Conservation (phyloP, 2,329 filamentous ascomycete genomes). For the Diplodia intermedia region DNA sequence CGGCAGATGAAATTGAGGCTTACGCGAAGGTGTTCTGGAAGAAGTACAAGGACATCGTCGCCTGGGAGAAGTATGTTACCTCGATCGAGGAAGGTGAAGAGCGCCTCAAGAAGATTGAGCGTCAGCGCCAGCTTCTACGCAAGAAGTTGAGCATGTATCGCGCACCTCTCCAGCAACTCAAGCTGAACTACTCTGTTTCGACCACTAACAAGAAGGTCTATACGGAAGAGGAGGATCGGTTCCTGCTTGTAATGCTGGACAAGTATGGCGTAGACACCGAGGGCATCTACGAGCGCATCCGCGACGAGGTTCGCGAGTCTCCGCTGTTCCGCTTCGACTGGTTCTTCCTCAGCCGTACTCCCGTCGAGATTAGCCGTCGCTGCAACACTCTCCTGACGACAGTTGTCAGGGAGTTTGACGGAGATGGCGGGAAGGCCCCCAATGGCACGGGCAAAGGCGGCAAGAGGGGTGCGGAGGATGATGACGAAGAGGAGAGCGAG, state of each 20-base stretch:
- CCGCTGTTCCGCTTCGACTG: slow-evolving; percentile 98
- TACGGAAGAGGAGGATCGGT: slow-evolving; percentile 96
- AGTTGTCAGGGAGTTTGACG: slow-evolving; percentile 91
- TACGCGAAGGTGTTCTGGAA: slow-evolving; percentile 98
- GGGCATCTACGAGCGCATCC: slow-evolving; percentile 87
- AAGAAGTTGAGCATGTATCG: slow-evolving; percentile 97
- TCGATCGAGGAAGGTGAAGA: slow-evolving; percentile 94
- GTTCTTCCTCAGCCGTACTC: slow-evolving; percentile 97
- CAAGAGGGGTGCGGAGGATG: slow-evolving; percentile 79
- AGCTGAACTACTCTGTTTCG: slow-evolving; percentile 98
- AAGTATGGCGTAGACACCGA: slow-evolving; percentile 91
- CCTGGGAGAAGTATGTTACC: slow-evolving; percentile 86
- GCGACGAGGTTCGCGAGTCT: slow-evolving; percentile 95
- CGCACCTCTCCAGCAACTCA: slow-evolving; percentile 96
- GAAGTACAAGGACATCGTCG: slow-evolving; percentile 86
- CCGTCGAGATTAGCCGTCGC: slow-evolving; percentile 87
- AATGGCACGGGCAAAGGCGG: slow-evolving; percentile 75
- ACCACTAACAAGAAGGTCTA: slow-evolving; percentile 99
- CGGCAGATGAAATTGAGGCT: slow-evolving; percentile 79
- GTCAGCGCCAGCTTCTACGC: slow-evolving; percentile 89
- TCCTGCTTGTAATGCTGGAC: slow-evolving; percentile 91
- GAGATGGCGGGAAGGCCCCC: slow-evolving; percentile 56
- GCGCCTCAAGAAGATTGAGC: slow-evolving; percentile 83
- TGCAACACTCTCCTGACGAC: slow-evolving; percentile 95
- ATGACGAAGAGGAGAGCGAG: slow-evolving; percentile 81